phyloP scores from a whole-genome alignment of 345 rosid genomes.

The Lumnitzera racemosa region DNA sequence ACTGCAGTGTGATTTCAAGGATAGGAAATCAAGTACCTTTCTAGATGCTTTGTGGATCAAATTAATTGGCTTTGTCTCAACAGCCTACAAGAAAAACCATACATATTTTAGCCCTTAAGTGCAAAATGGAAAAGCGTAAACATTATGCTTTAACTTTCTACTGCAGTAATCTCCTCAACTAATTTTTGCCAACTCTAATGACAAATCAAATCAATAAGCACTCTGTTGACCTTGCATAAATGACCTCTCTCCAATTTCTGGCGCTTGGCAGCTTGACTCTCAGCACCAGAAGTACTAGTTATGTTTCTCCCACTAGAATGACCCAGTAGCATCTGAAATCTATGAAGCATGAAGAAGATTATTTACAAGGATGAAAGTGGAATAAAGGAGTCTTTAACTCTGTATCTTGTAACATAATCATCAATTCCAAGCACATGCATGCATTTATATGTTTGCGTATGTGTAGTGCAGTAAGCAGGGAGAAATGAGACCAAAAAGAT shows the following conservation, averaged over 20 bases:
- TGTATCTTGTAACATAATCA: background rate
- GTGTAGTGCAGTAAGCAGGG: background rate
- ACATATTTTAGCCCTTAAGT: background rate
- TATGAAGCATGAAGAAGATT: slow-evolving; percentile 12
- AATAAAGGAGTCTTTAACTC: background rate
- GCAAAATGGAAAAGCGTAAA: background rate
- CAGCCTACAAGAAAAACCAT: slow-evolving; percentile 38
- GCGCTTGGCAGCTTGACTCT: slow-evolving; percentile 86
- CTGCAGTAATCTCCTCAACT: no score
- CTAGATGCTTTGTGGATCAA: slow-evolving; percentile 76
- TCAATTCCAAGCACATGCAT: no score
- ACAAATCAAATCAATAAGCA: slow-evolving; percentile 4
- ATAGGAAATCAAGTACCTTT: slow-evolving; percentile 37
- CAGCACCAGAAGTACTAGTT: slow-evolving; percentile 38
- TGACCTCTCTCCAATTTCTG: slow-evolving; percentile 92
- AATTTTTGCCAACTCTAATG: background rate
- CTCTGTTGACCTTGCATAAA: slow-evolving; percentile 46
- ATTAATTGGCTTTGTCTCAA: slow-evolving; percentile 42
- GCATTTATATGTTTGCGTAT: no score
- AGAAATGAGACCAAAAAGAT: background rate
- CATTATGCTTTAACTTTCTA: background rate
- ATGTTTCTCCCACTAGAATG: slow-evolving; percentile 35
- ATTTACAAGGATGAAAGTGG: slow-evolving; percentile 1
- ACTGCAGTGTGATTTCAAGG: background rate
- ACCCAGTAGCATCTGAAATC: slow-evolving; percentile 36